Evolutionary conservation across 768 basidiomycete species (phyloP).

Genomic region (Chiua virens): DNA sequence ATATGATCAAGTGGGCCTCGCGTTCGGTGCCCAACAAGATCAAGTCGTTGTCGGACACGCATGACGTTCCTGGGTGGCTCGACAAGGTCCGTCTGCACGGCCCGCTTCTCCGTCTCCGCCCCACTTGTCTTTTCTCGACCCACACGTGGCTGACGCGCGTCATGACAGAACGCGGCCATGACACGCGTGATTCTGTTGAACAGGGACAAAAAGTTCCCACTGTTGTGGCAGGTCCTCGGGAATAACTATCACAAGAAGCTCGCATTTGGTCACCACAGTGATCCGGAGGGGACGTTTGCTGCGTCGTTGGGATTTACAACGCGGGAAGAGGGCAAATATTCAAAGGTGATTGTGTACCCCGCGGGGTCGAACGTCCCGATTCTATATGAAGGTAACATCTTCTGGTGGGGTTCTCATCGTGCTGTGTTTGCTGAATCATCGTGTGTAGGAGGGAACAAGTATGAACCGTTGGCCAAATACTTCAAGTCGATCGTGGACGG

Average conservation of each 20-base stretch:
- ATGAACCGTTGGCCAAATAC: slow-evolving; percentile 71
- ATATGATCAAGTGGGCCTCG: slow-evolving; percentile 75
- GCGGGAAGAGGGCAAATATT: slow-evolving; percentile 48
- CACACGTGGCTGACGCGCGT: not conserved
- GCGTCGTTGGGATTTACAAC: slow-evolving; percentile 58
- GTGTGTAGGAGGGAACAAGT: slow-evolving; percentile 62
- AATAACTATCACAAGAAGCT: slow-evolving; percentile 69
- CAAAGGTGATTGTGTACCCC: slow-evolving; percentile 74
- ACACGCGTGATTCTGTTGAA: slow-evolving; percentile 68
- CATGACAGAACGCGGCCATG: slow-evolving; percentile 37
- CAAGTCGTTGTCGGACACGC: slow-evolving; percentile 53
- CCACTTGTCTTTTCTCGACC: too few species aligned
- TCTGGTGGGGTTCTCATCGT: not conserved
- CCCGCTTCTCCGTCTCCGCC: too few species aligned
- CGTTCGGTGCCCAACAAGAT: slow-evolving; percentile 72
- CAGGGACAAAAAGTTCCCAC: slow-evolving; percentile 72
- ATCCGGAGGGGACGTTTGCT: slow-evolving; percentile 62
- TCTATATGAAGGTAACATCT: slow-evolving; percentile 63
- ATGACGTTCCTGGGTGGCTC: slow-evolving; percentile 67
- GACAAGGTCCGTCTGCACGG: slow-evolving; percentile 47
- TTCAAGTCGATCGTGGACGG: slow-evolving; percentile 72
- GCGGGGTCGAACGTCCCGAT: slow-evolving; percentile 54
- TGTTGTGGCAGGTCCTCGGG: slow-evolving; percentile 78
- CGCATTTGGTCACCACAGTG: slow-evolving; percentile 61
- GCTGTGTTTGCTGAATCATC: not conserved